Percentiles rank a stretch among this genome's conserved stretches.
Evolutionary conservation across 2,329 filamentous ascomycete species (phyloP).

Genomic region (Diaporthe sp.): DNA sequence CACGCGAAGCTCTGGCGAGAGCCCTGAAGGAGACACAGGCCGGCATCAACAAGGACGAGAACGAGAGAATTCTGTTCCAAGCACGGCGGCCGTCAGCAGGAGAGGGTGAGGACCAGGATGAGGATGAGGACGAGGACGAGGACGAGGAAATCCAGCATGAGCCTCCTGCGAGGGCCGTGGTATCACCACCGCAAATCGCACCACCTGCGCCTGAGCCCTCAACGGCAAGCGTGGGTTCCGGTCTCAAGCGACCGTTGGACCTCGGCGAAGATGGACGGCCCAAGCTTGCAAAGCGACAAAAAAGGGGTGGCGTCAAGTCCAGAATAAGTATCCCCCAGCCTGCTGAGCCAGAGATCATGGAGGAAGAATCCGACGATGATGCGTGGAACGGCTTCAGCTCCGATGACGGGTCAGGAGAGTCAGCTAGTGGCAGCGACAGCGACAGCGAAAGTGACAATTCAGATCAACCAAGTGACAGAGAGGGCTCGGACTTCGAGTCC

Average conservation of each 20-base stretch:
- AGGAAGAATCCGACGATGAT: conserved; percentile 52
- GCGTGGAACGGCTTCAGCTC: conserved; percentile 72
- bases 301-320: conserved; percentile 71
- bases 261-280: conserved; percentile 83
- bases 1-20: conserved; percentile 74
- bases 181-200: background rate
- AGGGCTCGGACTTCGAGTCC: conserved; percentile 27
- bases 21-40: conserved; percentile 74
- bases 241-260: conserved; percentile 88
- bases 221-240: conserved; percentile 70
- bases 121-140: conserved; percentile 46
- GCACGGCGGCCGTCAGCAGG: conserved; percentile 51
- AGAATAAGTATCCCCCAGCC: conserved; percentile 61
- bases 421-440: conserved; percentile 47
- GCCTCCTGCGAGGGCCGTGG: background rate
- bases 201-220: background rate
- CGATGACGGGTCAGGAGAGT: conserved; percentile 40
- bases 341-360: conserved; percentile 55
- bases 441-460: conserved; percentile 46
- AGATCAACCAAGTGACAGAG: background rate
- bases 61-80: conserved; percentile 67
- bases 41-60: conserved; percentile 68
- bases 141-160: conserved; percentile 42
- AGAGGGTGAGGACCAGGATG: conserved; percentile 47
- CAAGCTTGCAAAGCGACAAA: conserved; percentile 85